A percentile compares a stretch with the other conserved stretches of the same genome.
These are phyloP conservation scores for Leptographium flavum DNA, from an alignment of 2,329 filamentous ascomycete genomes.

Conservation along the genomic window DNA sequence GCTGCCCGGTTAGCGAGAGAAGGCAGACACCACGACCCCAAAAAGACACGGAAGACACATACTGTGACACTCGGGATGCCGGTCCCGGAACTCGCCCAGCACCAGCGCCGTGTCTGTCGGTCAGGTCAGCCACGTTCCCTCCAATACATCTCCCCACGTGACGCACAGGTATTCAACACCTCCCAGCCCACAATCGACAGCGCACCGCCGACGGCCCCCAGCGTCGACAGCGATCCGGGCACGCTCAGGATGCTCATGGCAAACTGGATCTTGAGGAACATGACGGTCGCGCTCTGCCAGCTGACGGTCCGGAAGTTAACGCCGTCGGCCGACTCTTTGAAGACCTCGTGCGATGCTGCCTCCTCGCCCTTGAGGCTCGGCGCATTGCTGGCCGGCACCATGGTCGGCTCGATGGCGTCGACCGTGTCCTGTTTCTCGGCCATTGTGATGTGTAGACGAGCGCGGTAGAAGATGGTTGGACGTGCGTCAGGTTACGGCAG, in stretches of 20 bases:
- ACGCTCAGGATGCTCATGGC: slow-evolving; percentile 46
- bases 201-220: slow-evolving; percentile 68
- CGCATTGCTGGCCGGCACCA: not conserved
- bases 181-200: slow-evolving; percentile 62
- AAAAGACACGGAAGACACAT: no score
- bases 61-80: slow-evolving; percentile 23
- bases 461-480: no score
- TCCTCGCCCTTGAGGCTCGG: not conserved
- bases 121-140: not conserved
- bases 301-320: slow-evolving; percentile 31
- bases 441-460: not conserved
- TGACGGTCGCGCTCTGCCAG: slow-evolving; percentile 31
- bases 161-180: slow-evolving; percentile 20
- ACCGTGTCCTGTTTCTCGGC: not conserved
- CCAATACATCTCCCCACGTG: not conserved
- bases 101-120: slow-evolving; percentile 20
- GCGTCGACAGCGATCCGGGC: slow-evolving; percentile 54
- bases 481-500: no score
- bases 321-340: slow-evolving; percentile 25
- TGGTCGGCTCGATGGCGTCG: not conserved
- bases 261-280: slow-evolving; percentile 29
- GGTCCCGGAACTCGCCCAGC: slow-evolving; percentile 24
- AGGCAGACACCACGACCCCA: no score
- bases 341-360: slow-evolving; percentile 21
- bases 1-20: slow-evolving; percentile 1